These are phyloP conservation scores for Cladosporium colombiae DNA, from an alignment of 2,329 filamentous ascomycete genomes.

Conservation along the genomic window DNA sequence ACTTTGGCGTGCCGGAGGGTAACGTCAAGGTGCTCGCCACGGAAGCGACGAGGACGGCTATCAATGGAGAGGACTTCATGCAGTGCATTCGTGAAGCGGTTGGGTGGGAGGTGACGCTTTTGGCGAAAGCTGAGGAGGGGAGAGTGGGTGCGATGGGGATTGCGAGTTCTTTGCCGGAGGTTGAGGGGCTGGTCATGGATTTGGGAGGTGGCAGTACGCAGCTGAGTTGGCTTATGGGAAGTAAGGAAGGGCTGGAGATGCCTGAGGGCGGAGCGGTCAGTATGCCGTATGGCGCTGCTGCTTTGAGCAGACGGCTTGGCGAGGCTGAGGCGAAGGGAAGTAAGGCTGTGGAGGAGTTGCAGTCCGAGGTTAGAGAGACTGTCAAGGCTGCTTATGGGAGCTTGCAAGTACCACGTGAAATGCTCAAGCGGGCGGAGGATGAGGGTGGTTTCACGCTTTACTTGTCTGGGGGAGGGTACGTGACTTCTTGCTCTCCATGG, in stretches of 20 bases:
- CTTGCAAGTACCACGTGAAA: conserved; percentile 57
- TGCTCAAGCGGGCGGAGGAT: conserved; percentile 47
- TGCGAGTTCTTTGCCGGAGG: conserved; percentile 68
- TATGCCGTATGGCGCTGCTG: conserved; percentile 70
- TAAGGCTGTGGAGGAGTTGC: conserved; percentile 41
- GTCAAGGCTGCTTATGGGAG: conserved; percentile 46
- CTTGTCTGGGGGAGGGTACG: conserved; percentile 75
- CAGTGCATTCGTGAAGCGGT: conserved; percentile 62
- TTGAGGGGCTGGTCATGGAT: conserved; percentile 83
- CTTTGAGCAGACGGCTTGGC: conserved; percentile 58
- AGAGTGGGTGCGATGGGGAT: conserved; percentile 81
- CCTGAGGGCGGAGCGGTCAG: conserved; percentile 61
- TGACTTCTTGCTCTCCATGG: background rate
- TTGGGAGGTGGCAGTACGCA: conserved; percentile 76
- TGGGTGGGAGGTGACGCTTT: conserved; percentile 69
- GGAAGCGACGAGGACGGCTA: conserved; percentile 80
- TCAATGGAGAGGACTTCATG: conserved; percentile 71
- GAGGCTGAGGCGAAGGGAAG: conserved; percentile 45
- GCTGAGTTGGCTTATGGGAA: conserved; percentile 62
- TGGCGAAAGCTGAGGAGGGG: conserved; percentile 80
- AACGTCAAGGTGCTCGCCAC: conserved; percentile 80
- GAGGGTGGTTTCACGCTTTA: conserved; percentile 68
- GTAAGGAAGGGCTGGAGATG: conserved; percentile 52
- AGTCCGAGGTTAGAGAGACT: conserved; percentile 51
- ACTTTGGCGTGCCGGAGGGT: conserved; percentile 65